These are phyloP conservation scores for Fragilaria crotonensis DNA, from an alignment of 108 stramenopile species.

Conservation along the genomic window DNA sequence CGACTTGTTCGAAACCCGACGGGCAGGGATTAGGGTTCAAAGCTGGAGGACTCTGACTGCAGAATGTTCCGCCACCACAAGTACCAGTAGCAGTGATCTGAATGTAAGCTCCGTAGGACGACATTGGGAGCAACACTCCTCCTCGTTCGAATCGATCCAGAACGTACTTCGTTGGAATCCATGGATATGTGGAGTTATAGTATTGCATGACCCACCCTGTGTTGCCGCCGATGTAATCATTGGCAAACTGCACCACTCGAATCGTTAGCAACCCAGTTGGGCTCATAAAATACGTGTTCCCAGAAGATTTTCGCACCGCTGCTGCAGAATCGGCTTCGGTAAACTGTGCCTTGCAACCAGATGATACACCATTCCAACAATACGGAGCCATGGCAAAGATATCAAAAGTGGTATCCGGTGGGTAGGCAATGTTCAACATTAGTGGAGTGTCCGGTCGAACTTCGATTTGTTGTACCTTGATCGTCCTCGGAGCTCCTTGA, in stretches of 20 bases:
- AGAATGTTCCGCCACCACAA: background rate
- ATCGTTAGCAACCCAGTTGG: conserved; percentile 6
- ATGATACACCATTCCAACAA: conserved; percentile 1
- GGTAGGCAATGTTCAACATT: conserved; percentile 12
- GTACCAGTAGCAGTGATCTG: background rate
- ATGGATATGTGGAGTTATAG: background rate
- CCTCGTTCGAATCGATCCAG: conserved; percentile 11
- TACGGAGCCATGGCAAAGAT: conserved; percentile 6
- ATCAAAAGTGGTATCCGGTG: conserved; percentile 9
- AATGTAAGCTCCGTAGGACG: background rate
- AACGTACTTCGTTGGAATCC: background rate
- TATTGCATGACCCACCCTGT: background rate
- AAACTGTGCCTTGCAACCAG: background rate
- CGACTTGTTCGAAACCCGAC: background rate
- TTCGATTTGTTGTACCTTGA: conserved; percentile 9
- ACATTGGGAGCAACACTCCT: background rate
- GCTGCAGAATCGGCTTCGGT: background rate
- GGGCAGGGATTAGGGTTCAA: background rate
- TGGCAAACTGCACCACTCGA: background rate
- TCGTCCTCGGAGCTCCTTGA: conserved; percentile 17
- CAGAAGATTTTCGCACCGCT: conserved; percentile 7
- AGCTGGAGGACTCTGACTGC: background rate
- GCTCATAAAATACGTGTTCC: conserved; percentile 9
- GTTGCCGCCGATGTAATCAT: background rate
- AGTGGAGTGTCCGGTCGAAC: conserved; percentile 9